Evolutionary conservation across 164 flowering plant genomes (phyloP).

Genomic region (Akebia trifoliata): DNA sequence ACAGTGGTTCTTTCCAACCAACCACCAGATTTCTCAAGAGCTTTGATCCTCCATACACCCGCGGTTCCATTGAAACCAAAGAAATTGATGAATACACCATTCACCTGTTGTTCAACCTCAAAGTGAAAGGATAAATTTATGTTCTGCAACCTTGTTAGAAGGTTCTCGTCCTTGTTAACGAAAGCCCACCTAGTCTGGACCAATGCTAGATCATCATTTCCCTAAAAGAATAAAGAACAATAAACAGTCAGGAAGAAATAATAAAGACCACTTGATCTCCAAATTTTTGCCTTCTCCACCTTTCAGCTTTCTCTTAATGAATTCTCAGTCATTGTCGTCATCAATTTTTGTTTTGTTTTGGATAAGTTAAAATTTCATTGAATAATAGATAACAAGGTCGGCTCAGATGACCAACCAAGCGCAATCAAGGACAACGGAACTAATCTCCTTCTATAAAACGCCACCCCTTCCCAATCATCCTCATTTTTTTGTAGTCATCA

Average conservation of each 20-base stretch:
- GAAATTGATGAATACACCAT: slow-evolving; percentile 82
- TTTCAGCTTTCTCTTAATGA: not conserved
- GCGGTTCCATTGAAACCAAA: slow-evolving; percentile 99
- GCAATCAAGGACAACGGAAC: too few relatives aligned
- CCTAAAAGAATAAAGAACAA: slow-evolving; percentile 35
- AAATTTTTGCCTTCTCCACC: too few relatives aligned
- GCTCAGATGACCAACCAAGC: too few relatives aligned
- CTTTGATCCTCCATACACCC: slow-evolving; percentile 98
- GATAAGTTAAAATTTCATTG: too few relatives aligned
- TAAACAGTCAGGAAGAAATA: not conserved
- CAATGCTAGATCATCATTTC: slow-evolving; percentile 74
- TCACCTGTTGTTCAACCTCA: slow-evolving; percentile 97
- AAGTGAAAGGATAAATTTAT: slow-evolving; percentile 86
- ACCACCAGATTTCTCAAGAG: slow-evolving; percentile 93
- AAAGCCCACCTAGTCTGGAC: slow-evolving; percentile 94
- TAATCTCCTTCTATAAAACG: too few relatives aligned
- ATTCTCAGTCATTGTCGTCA: not conserved
- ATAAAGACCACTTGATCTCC: not conserved
- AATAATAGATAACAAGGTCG: too few relatives aligned
- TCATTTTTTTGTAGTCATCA: too few relatives aligned
- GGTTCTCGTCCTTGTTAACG: slow-evolving; percentile 96
- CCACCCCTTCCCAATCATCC: too few relatives aligned
- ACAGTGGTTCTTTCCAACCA: slow-evolving; percentile 98
- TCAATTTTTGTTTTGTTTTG: too few relatives aligned
- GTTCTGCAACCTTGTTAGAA: slow-evolving; percentile 93